Percentiles rank a stretch among this genome's conserved stretches.
Conservation (phyloP, 164 flowering plant genomes). For the Annona squamosa region DNA sequence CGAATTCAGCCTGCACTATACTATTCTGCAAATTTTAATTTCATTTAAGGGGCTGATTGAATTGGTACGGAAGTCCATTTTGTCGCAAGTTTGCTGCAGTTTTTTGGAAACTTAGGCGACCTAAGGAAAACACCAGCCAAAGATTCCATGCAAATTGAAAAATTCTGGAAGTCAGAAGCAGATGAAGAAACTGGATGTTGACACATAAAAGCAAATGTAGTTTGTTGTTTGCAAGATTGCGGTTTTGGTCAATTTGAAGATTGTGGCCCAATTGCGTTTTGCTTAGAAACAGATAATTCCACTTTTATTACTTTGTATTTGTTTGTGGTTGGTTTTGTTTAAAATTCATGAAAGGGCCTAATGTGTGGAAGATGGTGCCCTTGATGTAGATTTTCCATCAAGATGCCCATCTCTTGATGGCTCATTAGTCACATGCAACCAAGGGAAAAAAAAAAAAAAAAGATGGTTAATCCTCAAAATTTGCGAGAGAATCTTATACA, state of each 20-base stretch:
- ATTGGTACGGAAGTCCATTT: too few species aligned
- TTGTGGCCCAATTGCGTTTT: not conserved
- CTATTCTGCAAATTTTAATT: too few species aligned
- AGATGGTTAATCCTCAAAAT: too few species aligned
- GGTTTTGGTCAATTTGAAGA: not conserved
- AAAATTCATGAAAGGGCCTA: not conserved
- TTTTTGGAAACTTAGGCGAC: too few species aligned
- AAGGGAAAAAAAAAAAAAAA: not conserved
- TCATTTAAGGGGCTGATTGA: too few species aligned
- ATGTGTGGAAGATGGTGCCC: not conserved
- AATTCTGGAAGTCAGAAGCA: too few species aligned
- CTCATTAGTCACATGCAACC: not conserved
- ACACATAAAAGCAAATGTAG: not conserved
- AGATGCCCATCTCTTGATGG: not conserved
- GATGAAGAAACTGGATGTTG: too few species aligned
- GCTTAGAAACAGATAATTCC: not conserved
- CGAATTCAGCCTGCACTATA: too few species aligned
- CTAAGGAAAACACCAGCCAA: too few species aligned
- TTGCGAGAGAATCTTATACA: too few species aligned
- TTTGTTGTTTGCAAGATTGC: not conserved
- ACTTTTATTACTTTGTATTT: not conserved
- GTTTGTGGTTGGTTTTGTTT: not conserved
- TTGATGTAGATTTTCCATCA: not conserved
- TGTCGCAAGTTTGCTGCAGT: too few species aligned
- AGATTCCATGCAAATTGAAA: too few species aligned